Evolutionary conservation across 148 eudicot species (phyloP).

Genomic region (Linanthus parryae): DNA sequence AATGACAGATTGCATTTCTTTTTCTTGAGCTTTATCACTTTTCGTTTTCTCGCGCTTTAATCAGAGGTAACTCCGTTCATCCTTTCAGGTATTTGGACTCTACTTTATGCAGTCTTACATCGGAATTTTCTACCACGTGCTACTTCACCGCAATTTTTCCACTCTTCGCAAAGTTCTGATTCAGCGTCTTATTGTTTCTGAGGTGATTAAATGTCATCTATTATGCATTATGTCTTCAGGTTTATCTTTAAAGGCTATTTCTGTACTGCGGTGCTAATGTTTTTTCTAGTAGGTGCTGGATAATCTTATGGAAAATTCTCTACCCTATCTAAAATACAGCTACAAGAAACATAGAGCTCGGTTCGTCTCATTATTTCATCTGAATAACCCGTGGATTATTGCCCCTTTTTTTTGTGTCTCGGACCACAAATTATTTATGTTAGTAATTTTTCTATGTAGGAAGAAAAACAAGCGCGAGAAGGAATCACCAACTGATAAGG

Average conservation of each 20-base stretch:
- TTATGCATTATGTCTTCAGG: background rate
- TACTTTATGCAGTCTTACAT: conserved; percentile 97
- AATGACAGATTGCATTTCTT: background rate
- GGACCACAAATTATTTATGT: too few relatives aligned
- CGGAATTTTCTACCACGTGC: conserved; percentile 86
- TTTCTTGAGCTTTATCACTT: background rate
- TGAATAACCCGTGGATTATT: too few relatives aligned
- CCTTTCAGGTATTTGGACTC: conserved; percentile 81
- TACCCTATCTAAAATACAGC: conserved; percentile 76
- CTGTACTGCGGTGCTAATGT: conserved; percentile 1
- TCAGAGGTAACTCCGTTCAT: too few relatives aligned
- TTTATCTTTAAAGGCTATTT: too few relatives aligned
- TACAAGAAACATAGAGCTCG: conserved; percentile 62
- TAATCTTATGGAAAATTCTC: conserved; percentile 71
- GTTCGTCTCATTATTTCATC: too few relatives aligned
- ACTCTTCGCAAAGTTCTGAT: conserved; percentile 85
- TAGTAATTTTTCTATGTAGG: conserved; percentile 31
- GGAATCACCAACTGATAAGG: conserved; percentile 40
- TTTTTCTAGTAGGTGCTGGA: conserved; percentile 71
- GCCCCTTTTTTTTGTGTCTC: too few relatives aligned
- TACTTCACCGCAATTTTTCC: conserved; percentile 74
- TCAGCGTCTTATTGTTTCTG: conserved; percentile 80
- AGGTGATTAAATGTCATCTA: conserved; percentile 32
- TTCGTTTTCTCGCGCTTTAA: background rate
- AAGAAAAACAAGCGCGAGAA: conserved; percentile 54